Evolutionary conservation across 1,284 basidiomycete genomes (phyloP).

Genomic region (Leccinum pachyderme): DNA sequence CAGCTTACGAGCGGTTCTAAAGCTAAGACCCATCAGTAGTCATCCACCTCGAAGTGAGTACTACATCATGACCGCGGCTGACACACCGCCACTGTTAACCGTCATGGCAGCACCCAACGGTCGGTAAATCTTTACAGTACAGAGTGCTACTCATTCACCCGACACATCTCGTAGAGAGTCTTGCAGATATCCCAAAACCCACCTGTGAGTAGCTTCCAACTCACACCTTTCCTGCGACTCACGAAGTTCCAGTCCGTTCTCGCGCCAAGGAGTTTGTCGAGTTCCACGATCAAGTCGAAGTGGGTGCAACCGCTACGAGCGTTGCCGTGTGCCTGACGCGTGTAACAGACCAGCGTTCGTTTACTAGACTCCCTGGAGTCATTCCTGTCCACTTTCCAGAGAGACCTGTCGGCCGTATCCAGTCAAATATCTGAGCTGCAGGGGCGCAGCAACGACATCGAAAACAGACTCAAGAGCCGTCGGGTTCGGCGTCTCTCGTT

Average conservation of each 20-base stretch:
- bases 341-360: slow-evolving; percentile 63
- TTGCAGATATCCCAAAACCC: neutral
- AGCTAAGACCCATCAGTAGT: slow-evolving; percentile 27
- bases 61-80: slow-evolving; percentile 14
- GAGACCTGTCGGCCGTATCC: slow-evolving; percentile 89
- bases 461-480: slow-evolving; percentile 79
- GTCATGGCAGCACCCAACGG: slow-evolving; percentile 17
- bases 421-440: slow-evolving; percentile 95
- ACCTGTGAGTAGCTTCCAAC: slow-evolving; percentile 17
- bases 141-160: neutral
- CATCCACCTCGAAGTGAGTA: too few species aligned
- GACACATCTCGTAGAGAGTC: slow-evolving; percentile 4
- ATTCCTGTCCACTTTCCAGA: slow-evolving; percentile 94
- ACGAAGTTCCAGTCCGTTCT: slow-evolving; percentile 36
- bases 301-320: slow-evolving; percentile 20
- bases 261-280: slow-evolving; percentile 76
- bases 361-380: slow-evolving; percentile 83
- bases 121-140: neutral
- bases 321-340: slow-evolving; percentile 6
- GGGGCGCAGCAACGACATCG: slow-evolving; percentile 85
- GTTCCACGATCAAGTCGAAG: slow-evolving; percentile 79
- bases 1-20: slow-evolving; percentile 30
- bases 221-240: neutral
- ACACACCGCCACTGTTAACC: slow-evolving; percentile 23
- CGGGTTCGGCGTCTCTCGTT: slow-evolving; percentile 50